Conservation (phyloP, 306 rosid species). For the Biancaea sappan region DNA sequence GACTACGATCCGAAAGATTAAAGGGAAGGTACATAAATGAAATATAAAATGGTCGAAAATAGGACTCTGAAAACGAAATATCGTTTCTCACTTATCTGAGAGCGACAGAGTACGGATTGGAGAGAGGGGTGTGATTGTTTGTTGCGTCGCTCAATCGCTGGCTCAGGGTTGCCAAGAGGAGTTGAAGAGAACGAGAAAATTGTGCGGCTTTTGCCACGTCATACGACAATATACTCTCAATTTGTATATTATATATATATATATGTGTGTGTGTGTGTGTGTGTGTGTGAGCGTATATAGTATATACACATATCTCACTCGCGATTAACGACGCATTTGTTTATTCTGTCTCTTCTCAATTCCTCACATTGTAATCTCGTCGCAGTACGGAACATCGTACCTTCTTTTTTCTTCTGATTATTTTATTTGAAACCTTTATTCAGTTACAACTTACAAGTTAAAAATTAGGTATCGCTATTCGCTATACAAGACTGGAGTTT, state of each 20-base stretch:
- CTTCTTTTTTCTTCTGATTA: neutral
- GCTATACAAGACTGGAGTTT: no score
- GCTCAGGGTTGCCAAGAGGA: conserved; percentile 25
- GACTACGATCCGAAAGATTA: neutral
- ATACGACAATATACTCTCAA: neutral
- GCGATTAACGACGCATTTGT: neutral
- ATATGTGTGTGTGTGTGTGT: no score
- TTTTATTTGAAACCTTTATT: neutral
- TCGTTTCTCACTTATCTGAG: neutral
- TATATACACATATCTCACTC: no score
- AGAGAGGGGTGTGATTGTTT: neutral
- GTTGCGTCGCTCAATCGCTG: neutral
- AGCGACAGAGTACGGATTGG: neutral
- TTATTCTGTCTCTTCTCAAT: neutral
- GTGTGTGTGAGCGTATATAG: no score
- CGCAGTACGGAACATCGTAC: neutral
- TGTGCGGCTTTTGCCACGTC: conserved; percentile 10
- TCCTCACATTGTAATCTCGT: no score
- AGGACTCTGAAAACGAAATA: neutral
- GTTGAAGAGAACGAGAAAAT: conserved; percentile 18
- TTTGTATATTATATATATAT: no score
- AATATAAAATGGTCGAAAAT: neutral
- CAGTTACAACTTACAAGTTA: no score
- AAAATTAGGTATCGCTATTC: no score
- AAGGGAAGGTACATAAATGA: neutral